Percentiles rank a stretch among this genome's conserved stretches.
These are phyloP conservation scores for Thuja plicata DNA, from an alignment of 83 land plant genomes.

Conservation along the genomic window DNA sequence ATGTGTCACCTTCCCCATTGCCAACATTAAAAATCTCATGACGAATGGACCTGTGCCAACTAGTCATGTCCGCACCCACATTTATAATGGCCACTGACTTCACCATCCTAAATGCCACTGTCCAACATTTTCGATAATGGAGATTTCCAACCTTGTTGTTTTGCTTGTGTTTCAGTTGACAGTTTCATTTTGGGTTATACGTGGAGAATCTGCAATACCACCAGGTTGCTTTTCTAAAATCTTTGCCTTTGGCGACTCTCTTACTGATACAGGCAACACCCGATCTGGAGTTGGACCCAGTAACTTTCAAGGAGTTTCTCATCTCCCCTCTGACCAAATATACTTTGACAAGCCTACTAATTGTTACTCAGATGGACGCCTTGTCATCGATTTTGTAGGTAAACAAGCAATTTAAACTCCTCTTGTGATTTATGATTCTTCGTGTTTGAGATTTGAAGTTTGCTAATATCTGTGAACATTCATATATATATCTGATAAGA, in stretches of 20 bases:
- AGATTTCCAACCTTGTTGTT: background rate
- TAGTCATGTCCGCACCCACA: too few species aligned
- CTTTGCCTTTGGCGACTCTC: constrained; percentile 69
- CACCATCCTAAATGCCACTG: background rate
- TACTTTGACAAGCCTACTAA: constrained; percentile 69
- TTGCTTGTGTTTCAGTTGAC: background rate
- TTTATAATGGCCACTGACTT: too few species aligned
- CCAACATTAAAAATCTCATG: too few species aligned
- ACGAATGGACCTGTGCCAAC: background rate
- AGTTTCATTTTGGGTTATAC: background rate
- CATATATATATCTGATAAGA: too few species aligned
- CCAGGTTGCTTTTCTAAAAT: constrained; percentile 36
- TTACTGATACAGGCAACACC: constrained; percentile 76
- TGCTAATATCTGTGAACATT: too few species aligned
- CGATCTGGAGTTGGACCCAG: constrained; percentile 38
- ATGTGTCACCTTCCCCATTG: too few species aligned
- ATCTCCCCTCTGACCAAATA: constrained; percentile 55
- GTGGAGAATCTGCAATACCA: background rate
- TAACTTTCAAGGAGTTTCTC: constrained; percentile 41
- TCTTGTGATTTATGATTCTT: background rate
- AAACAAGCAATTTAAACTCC: background rate
- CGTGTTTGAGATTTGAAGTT: too few species aligned
- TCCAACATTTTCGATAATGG: background rate
- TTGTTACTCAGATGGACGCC: constrained; percentile 75
- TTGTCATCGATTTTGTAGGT: constrained; percentile 57